These are phyloP conservation scores for Baorangia bicolor DNA, from an alignment of 768 basidiomycete genomes.

Conservation along the genomic window DNA sequence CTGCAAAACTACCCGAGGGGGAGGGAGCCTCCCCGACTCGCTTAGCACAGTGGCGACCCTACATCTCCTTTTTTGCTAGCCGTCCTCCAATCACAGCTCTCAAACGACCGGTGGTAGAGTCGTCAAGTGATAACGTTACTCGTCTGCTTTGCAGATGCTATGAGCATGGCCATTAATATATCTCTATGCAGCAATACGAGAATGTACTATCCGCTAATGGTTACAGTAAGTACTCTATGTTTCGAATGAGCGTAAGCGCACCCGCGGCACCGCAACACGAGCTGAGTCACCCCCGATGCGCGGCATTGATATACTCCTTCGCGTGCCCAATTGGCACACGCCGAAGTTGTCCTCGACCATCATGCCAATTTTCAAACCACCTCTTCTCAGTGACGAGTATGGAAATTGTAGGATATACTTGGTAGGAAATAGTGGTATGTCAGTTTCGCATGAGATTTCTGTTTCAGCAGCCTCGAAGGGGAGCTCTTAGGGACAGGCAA, in stretches of 20 bases:
- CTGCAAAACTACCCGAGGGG: too few species aligned
- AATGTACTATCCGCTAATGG: not conserved
- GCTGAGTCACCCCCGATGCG: constrained; percentile 1
- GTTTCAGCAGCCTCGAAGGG: not conserved
- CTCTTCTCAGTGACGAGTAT: constrained; percentile 43
- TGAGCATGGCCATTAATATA: too few species aligned
- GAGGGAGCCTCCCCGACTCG: too few species aligned
- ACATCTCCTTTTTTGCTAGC: too few species aligned
- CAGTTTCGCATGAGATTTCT: not conserved
- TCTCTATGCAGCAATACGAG: not conserved
- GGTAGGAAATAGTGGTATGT: constrained; percentile 53
- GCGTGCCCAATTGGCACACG: not conserved
- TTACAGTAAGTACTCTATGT: not conserved
- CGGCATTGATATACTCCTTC: not conserved
- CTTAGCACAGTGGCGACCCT: too few species aligned
- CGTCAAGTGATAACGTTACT: too few species aligned
- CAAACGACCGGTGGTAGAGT: too few species aligned
- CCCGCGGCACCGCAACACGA: not conserved
- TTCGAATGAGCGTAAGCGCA: not conserved
- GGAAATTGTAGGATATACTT: constrained; percentile 48
- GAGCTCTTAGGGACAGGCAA: constrained; percentile 38
- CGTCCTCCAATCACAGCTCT: too few species aligned
- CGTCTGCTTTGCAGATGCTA: too few species aligned
- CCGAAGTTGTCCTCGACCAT: not conserved
- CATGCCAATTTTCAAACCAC: constrained; percentile 12